Percentiles rank a stretch among this genome's conserved stretches.
Conservation (phyloP, 164 flowering plant genomes). For the Chimonanthus praecox region DNA sequence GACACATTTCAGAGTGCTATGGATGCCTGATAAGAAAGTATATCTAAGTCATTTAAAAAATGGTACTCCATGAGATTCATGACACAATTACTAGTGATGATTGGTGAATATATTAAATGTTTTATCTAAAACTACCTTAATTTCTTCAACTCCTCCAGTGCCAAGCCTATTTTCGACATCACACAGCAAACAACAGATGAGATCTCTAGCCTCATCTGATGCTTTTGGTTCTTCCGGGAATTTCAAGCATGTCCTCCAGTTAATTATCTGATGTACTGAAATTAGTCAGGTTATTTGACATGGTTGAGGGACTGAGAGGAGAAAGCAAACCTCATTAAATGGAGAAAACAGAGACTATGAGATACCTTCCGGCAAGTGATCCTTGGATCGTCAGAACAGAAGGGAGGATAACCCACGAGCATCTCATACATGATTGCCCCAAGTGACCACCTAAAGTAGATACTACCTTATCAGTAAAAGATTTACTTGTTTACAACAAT, state of each 20-base stretch:
- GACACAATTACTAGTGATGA: too few species aligned
- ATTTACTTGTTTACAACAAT: neutral
- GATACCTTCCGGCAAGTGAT: constrained; percentile 82
- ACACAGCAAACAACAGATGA: constrained; percentile 75
- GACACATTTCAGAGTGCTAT: neutral
- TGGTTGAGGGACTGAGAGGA: neutral
- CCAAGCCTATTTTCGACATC: constrained; percentile 80
- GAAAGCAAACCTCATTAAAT: neutral
- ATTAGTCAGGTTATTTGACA: constrained; percentile 8
- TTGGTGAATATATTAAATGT: too few species aligned
- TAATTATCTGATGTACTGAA: constrained; percentile 55
- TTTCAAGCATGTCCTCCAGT: constrained; percentile 85
- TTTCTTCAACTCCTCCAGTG: constrained; percentile 76
- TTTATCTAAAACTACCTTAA: constrained; percentile 44
- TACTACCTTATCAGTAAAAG: neutral
- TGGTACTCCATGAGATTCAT: neutral
- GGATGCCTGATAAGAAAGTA: neutral
- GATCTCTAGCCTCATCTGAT: constrained; percentile 69
- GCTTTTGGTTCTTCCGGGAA: constrained; percentile 87
- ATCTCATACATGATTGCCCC: constrained; percentile 93
- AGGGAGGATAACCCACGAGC: constrained; percentile 92
- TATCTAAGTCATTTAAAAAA: neutral
- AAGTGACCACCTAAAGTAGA: constrained; percentile 55
- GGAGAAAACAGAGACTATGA: neutral
- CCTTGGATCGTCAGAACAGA: constrained; percentile 85